Conservation (phyloP, 2,329 filamentous ascomycete genomes). For the Fusarium sp. region DNA sequence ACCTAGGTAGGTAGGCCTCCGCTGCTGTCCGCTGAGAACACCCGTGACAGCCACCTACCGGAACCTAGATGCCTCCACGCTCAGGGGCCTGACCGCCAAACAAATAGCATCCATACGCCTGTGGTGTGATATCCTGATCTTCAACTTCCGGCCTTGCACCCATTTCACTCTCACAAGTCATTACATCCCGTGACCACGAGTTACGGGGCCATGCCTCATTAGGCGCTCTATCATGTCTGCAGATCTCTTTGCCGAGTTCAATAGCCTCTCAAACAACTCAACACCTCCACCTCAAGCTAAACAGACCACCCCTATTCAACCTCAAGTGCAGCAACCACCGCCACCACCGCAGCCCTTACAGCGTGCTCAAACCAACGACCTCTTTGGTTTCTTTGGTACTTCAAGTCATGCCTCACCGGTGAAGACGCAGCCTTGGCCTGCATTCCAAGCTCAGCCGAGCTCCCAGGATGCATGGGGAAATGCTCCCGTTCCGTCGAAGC, state of each 20-base stretch:
- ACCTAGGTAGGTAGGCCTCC: constrained; percentile 1
- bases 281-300: constrained; percentile 44
- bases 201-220: constrained; percentile 27
- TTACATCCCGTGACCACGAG: constrained; percentile 15
- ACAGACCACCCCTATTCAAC: constrained; percentile 25
- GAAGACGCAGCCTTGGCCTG: constrained; percentile 47
- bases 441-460: constrained; percentile 43
- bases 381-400: constrained; percentile 43
- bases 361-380: constrained; percentile 41
- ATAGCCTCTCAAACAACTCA: constrained; percentile 57
- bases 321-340: constrained; percentile 20
- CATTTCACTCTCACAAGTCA: constrained; percentile 4
- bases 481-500: constrained; percentile 26
- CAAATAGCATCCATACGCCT: constrained; percentile 21
- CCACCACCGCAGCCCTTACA: constrained; percentile 23
- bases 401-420: constrained; percentile 27
- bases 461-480: constrained; percentile 35
- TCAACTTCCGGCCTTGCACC: constrained; percentile 8
- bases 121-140: constrained; percentile 4
- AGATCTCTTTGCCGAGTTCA: constrained; percentile 73
- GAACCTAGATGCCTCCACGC: constrained; percentile 10
- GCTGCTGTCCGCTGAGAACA: constrained; percentile 3
- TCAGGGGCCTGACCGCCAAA: constrained; percentile 34
- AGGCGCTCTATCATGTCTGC: constrained; percentile 64
- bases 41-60: constrained; percentile 11